Conservation (phyloP, 176 grass and related monocot genomes). For the Lolium rigidum region DNA sequence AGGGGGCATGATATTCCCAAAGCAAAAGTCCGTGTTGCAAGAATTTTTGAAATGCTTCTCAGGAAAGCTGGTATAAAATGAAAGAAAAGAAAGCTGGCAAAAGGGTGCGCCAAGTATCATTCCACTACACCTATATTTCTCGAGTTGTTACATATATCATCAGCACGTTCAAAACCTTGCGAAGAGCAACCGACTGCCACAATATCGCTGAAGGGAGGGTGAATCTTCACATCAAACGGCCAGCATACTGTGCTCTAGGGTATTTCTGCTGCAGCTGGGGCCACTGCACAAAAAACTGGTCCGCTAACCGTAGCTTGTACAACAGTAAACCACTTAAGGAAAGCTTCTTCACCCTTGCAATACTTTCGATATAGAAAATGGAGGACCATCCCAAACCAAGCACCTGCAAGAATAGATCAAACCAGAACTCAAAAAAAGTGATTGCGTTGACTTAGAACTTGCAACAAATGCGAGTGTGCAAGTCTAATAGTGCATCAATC, state of each 20-base stretch:
- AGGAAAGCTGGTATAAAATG: not conserved
- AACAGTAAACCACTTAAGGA: slow-evolving; percentile 83
- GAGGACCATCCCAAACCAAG: slow-evolving; percentile 75
- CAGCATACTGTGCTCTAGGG: slow-evolving; percentile 57
- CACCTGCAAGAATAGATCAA: slow-evolving; percentile 52
- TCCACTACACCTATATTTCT: not conserved
- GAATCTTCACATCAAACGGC: slow-evolving; percentile 75
- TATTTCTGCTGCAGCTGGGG: slow-evolving; percentile 71
- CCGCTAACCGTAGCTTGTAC: slow-evolving; percentile 78
- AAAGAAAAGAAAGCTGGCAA: not conserved
- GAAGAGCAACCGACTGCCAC: not conserved
- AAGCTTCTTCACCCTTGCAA: slow-evolving; percentile 88
- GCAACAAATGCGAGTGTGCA: no score
- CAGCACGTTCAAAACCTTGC: not conserved
- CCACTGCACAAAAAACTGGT: slow-evolving; percentile 93
- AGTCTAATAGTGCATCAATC: no score
- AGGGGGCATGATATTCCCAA: not conserved
- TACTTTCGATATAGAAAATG: slow-evolving; percentile 93
- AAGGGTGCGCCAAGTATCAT: not conserved
- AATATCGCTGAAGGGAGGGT: not conserved
- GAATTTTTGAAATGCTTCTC: not conserved
- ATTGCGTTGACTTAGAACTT: no score
- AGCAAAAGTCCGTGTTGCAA: not conserved
- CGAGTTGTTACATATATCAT: not conserved
- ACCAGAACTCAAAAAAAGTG: not conserved